Evolutionary conservation across 2,329 filamentous ascomycete genomes (phyloP).

Genomic region (Colletotrichum cereale): DNA sequence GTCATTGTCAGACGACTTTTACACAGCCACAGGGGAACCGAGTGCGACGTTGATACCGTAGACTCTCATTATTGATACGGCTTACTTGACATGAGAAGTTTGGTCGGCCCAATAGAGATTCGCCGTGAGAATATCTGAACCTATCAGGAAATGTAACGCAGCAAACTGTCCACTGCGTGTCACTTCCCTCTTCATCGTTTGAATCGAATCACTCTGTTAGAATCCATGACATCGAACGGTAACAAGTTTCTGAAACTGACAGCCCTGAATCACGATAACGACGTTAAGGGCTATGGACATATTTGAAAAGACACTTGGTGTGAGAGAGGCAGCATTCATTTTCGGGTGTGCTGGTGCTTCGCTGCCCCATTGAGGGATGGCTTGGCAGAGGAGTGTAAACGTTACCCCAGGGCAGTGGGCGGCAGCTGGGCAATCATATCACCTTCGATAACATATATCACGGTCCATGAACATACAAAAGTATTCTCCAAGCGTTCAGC

Average conservation of each 20-base stretch:
- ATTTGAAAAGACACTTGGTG: neutral
- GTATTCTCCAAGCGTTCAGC: neutral
- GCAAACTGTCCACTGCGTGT: neutral
- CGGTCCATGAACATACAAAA: too few relatives aligned
- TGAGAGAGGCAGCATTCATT: neutral
- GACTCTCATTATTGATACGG: neutral
- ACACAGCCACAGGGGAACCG: neutral
- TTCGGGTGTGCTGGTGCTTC: neutral
- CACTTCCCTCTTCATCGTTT: neutral
- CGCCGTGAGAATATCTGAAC: conserved; percentile 2
- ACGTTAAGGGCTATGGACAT: neutral
- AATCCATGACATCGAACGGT: neutral
- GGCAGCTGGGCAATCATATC: neutral
- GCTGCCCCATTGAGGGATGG: neutral
- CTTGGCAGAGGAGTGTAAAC: neutral
- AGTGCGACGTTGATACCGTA: neutral
- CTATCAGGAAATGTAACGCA: neutral
- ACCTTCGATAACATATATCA: too few relatives aligned
- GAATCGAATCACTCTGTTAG: neutral
- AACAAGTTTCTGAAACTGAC: too few relatives aligned
- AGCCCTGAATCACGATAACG: neutral
- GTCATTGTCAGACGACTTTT: too few relatives aligned
- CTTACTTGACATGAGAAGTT: too few relatives aligned
- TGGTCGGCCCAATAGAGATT: neutral
- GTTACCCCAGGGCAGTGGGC: neutral